Conservation (phyloP, 2,329 filamentous ascomycete species). For the Aspergillus viridinutans region DNA sequence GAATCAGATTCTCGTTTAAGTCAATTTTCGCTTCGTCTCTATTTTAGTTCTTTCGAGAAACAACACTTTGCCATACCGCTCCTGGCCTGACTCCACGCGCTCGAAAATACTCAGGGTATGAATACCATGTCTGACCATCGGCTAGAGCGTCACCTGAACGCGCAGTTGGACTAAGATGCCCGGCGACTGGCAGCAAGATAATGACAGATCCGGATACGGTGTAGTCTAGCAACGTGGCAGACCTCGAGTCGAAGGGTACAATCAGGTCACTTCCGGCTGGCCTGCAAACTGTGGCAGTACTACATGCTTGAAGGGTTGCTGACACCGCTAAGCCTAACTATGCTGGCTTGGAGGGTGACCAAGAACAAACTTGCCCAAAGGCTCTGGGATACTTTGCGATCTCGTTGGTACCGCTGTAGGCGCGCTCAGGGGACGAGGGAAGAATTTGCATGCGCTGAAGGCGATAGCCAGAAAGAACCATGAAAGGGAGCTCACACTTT, state of each 20-base stretch:
- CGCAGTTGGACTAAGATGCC: neutral
- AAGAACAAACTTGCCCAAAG: neutral
- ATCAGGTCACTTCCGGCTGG: conserved; percentile 10
- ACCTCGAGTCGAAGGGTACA: conserved; percentile 16
- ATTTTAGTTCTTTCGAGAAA: neutral
- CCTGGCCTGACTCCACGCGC: conserved; percentile 5
- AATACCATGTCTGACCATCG: neutral
- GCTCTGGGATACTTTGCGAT: neutral
- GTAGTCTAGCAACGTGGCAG: conserved; percentile 22
- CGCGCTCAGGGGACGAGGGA: neutral
- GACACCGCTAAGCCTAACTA: neutral
- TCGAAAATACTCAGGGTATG: conserved; percentile 3
- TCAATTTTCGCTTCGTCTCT: neutral
- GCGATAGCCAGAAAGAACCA: neutral
- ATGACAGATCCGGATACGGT: conserved; percentile 11
- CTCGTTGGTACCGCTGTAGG: neutral
- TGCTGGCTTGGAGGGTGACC: neutral
- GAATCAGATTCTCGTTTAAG: neutral
- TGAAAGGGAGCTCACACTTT: neutral
- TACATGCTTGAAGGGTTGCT: conserved; percentile 1
- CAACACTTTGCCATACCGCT: conserved; percentile 5
- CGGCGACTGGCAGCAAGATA: neutral
- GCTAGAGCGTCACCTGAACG: conserved; percentile 9
- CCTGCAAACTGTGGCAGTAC: conserved; percentile 7
- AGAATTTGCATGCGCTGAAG: neutral